Base-by-base conservation (phyloP, 2,329 filamentous ascomycete genomes). In the Epichloe uncinata region DNA sequence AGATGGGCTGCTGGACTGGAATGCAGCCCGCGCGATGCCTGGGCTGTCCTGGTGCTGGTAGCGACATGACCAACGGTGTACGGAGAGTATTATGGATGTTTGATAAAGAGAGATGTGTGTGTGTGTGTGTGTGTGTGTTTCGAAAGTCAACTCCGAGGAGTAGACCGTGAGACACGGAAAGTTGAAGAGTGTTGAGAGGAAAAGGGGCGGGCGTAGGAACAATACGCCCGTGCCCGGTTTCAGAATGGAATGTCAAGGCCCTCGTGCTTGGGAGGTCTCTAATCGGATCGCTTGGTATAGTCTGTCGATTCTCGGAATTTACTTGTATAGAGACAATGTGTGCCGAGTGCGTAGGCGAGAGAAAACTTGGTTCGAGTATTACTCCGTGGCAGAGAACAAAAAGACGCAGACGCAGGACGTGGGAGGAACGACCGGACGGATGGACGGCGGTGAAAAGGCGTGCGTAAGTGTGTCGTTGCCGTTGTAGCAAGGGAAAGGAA, bases 401-500 rank as follows among this genome's bases (percentile, higher is more conserved):
- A 49, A 42, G 44, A 41, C 50, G 48, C 47, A 42, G 42, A 47
- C 50, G 48, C 47, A 42, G 42, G 46, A 30, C 42, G 40, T 36
- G 44, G 16, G 11, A 33, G 44, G 35, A 20, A 30, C 26, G 16
- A 33, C 18, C 15, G 5, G 13, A 37, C 4, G 30, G 34, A 35
- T 33, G 34, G 26, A 42, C 35, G 36, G 16, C 37, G 37, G 47
- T 40, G 42, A 13, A 34, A 42, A 45, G 22, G 33, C 43, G 20
- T 49, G 45, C 44, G 41, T 18, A 38, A 38, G 37, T 36, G 47
- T 49, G 42, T 34, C 16, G 47, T 47, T 49, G 42, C 20, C 13
- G 47, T 47, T 43, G 51, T 47, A 47, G 51, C 47, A 49, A 52
- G 50, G 49, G 49, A 50, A 45, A 52, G 54, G 54, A 56, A 54